Evolutionary conservation across 2,329 filamentous ascomycete genomes (phyloP).

Genomic region (Talaromyces sp.): DNA sequence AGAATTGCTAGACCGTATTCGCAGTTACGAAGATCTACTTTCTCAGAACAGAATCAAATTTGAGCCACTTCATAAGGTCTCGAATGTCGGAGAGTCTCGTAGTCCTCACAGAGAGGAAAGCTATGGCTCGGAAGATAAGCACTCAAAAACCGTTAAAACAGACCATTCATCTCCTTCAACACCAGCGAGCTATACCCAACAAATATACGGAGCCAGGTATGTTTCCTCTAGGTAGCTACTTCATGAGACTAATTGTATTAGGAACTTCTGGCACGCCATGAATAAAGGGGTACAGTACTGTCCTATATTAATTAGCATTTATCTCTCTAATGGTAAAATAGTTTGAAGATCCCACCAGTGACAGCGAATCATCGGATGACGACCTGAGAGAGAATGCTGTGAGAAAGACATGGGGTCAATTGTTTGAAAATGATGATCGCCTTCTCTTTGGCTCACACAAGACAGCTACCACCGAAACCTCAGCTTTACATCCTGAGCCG

Average conservation of each 20-base stretch:
- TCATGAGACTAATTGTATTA: not conserved
- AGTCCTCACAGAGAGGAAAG: slow-evolving; percentile 2
- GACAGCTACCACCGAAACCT: slow-evolving; percentile 36
- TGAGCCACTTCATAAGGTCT: slow-evolving; percentile 53
- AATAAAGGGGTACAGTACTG: slow-evolving; percentile 5
- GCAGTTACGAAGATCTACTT: slow-evolving; percentile 63
- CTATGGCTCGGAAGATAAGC: not conserved
- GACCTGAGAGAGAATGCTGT: slow-evolving; percentile 33
- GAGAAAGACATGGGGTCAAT: slow-evolving; percentile 43
- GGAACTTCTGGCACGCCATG: slow-evolving; percentile 8
- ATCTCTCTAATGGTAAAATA: not conserved
- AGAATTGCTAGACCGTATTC: slow-evolving; percentile 64
- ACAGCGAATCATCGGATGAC: slow-evolving; percentile 25
- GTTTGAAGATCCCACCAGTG: slow-evolving; percentile 15
- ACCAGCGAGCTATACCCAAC: not conserved
- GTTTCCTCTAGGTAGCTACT: not conserved
- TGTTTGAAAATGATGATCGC: slow-evolving; percentile 40
- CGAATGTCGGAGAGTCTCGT: slow-evolving; percentile 15
- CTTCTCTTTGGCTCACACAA: slow-evolving; percentile 50
- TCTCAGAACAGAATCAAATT: slow-evolving; percentile 64
- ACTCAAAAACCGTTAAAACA: not conserved
- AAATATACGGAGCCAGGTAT: slow-evolving; percentile 4
- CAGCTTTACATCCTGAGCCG: slow-evolving; percentile 55
- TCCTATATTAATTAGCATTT: not conserved
- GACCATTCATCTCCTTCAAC: slow-evolving; percentile 4